A percentile compares a stretch with the other conserved stretches of the same genome.
These are phyloP conservation scores for Verticillium isaacii DNA, from an alignment of 2,329 filamentous ascomycete genomes.

Conservation along the genomic window DNA sequence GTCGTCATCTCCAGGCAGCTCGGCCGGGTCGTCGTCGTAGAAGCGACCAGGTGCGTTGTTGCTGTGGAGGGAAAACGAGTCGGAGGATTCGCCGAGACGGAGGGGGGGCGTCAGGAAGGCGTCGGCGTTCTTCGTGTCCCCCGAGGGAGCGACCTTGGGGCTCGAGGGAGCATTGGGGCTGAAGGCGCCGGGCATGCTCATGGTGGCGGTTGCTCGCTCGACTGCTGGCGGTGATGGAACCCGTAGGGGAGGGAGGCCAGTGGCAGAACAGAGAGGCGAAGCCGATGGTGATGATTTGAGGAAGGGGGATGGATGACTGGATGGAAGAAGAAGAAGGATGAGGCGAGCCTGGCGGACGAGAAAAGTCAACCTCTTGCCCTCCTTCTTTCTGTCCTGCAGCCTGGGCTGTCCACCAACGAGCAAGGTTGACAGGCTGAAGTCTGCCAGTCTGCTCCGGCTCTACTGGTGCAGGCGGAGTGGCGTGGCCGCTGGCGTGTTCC, in stretches of 20 bases:
- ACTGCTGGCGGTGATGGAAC: background rate
- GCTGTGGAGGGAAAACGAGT: conserved; percentile 20
- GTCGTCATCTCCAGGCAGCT: conserved; percentile 33
- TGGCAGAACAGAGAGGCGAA: too few species aligned
- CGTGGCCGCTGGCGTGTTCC: background rate
- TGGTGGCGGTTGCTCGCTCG: conserved; percentile 2
- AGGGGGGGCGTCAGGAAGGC: conserved; percentile 3
- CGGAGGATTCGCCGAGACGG: conserved; percentile 18
- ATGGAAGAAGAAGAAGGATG: too few species aligned
- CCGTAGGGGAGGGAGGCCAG: too few species aligned
- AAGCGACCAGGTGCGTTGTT: conserved; percentile 18
- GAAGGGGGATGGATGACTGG: too few species aligned
- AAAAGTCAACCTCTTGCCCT: too few species aligned
- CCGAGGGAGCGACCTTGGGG: background rate
- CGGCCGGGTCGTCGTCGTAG: conserved; percentile 30
- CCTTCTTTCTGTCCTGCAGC: background rate
- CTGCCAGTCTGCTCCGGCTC: background rate
- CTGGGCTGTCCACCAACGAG: background rate
- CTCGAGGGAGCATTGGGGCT: conserved; percentile 8
- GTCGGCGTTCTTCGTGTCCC: conserved; percentile 4
- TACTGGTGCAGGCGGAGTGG: background rate
- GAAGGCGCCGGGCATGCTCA: conserved; percentile 15
- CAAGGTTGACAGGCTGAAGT: background rate
- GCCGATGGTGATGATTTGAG: too few species aligned
- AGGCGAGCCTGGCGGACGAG: too few species aligned